Base-by-base conservation (phyloP, 805 yeast genomes). In the Myxozyma neglecta region DNA sequence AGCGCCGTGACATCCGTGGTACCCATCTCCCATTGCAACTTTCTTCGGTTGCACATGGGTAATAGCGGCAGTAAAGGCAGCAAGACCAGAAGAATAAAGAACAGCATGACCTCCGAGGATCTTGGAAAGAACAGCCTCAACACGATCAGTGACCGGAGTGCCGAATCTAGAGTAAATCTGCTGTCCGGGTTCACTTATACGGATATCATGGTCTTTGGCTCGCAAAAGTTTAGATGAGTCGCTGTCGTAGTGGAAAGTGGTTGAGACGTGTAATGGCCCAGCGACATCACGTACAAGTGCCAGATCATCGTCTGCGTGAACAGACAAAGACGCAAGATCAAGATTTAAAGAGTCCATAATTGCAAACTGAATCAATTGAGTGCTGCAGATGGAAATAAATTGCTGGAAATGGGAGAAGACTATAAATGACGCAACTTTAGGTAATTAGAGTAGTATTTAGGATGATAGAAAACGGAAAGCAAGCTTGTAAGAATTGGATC, bases 1-100 rank as follows among this genome's bases (percentile, higher is more conserved):
- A 59, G 89, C 84, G 6, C 88, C 89, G 60, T 83, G 89, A 65
- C 88, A 83, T 2, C 98, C 98, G 71, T 89, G 96, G 73, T 92
- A 92, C 6, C 93, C 89, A 40, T 86, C 83, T 4, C 88, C 94
- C 67, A 90, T 82, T 35, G 89, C 87, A 35, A 92, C 74, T 14
- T 79, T 79, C 69, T 87, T 88, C 0, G 97, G 97, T 68, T 87
- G 85, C 68, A 77, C 80, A 67, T 85, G 81, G 40, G 86, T 82
- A 72, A 92, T 74, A 1, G 88, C 83, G 0, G 90, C 97, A 69
- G 80, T 83, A 72, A 88, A 89, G 0, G 97, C 96, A 53, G 90
- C 79, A 36, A 90, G 74, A 0, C 98, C 97, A 0, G 92, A 86
- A 49, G 85, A 81, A 72, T 90, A 93, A 0, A 84, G 80, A 0